phyloP scores from a whole-genome alignment of 805 yeast species.

The Teunomyces panamensis region DNA sequence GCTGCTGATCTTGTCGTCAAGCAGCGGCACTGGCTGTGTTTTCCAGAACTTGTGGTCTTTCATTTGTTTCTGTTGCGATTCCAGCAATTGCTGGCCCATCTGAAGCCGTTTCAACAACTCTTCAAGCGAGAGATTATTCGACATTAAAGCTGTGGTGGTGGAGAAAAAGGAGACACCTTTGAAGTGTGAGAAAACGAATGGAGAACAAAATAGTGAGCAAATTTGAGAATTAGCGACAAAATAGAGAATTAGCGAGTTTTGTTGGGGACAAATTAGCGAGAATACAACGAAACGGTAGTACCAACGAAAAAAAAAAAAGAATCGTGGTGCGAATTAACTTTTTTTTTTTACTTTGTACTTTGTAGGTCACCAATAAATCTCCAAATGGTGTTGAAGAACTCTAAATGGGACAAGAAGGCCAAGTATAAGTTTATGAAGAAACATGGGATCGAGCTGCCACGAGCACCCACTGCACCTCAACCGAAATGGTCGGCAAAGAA shows the following conservation, averaged over 20 bases:
- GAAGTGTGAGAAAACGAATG: too few species aligned
- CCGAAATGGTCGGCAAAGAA: slow-evolving; percentile 37
- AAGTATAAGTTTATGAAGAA: slow-evolving; percentile 36
- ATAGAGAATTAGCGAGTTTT: too few species aligned
- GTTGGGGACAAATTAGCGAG: too few species aligned
- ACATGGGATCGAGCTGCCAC: slow-evolving; percentile 30
- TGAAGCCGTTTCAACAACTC: slow-evolving; percentile 57
- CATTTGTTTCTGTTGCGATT: slow-evolving; percentile 56
- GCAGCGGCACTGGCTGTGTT: slow-evolving; percentile 88
- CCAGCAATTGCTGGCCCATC: slow-evolving; percentile 53
- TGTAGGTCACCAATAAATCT: not conserved
- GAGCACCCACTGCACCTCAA: slow-evolving; percentile 10
- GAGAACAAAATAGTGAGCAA: too few species aligned
- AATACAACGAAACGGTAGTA: too few species aligned
- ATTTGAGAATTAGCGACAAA: too few species aligned
- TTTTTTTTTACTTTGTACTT: too few species aligned
- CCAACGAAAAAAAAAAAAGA: too few species aligned
- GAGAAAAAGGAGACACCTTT: too few species aligned
- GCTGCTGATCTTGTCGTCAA: slow-evolving; percentile 60
- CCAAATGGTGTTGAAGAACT: slow-evolving; percentile 40
- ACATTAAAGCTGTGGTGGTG: not conserved
- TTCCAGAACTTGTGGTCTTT: slow-evolving; percentile 95
- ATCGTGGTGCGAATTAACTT: too few species aligned
- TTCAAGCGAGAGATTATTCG: slow-evolving; percentile 23
- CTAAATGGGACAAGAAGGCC: slow-evolving; percentile 45